These are phyloP conservation scores for Cryptosporidium meleagridis DNA, from an alignment of 169 alveolate species.

Conservation along the genomic window DNA sequence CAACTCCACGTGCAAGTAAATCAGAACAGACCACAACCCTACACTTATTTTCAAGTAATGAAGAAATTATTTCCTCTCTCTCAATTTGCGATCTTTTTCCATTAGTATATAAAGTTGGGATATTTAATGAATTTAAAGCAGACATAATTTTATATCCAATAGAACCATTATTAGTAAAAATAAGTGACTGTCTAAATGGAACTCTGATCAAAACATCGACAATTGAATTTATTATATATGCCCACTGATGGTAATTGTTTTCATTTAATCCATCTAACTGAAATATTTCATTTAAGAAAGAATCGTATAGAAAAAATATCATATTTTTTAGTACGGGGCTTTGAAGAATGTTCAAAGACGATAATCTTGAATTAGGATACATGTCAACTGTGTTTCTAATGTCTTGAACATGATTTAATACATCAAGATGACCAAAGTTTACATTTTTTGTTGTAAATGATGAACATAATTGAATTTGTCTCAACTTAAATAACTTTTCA, in stretches of 20 bases:
- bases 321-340: conserved; percentile 33
- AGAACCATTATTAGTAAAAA: conserved; percentile 79
- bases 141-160: conserved; percentile 66
- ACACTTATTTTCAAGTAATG: conserved; percentile 67
- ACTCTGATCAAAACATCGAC: conserved; percentile 46
- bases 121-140: conserved; percentile 65
- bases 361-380: not conserved
- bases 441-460: conserved; percentile 4
- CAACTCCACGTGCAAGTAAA: conserved; percentile 92
- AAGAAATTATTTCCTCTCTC: conserved; percentile 75
- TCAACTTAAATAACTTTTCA: not conserved
- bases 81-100: conserved; percentile 77
- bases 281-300: not conserved
- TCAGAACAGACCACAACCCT: conserved; percentile 89
- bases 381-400: not conserved
- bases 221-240: conserved; percentile 33
- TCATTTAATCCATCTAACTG: not conserved
- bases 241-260: conserved; percentile 46
- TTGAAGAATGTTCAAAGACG: conserved; percentile 1
- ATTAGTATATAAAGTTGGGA: conserved; percentile 72
- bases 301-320: conserved; percentile 27
- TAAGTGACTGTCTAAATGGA: conserved; percentile 75
- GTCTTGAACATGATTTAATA: conserved; percentile 1
- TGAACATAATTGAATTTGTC: conserved; percentile 66
- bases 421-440: not conserved